These are phyloP conservation scores for Xylariales sp. DNA, from an alignment of 2,329 filamentous ascomycete species.

Conservation along the genomic window DNA sequence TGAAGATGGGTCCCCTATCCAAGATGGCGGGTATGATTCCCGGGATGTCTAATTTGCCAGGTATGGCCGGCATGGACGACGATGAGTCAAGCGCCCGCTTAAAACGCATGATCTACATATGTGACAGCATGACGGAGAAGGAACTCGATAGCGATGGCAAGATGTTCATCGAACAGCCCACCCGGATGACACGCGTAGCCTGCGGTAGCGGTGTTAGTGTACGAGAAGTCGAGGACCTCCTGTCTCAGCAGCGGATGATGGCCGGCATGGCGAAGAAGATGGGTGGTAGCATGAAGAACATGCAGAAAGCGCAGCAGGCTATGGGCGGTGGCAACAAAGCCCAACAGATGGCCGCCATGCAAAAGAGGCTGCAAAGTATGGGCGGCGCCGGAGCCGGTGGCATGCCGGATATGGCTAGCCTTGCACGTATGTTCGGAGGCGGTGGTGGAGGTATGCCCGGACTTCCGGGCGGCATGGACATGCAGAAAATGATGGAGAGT, in stretches of 20 bases:
- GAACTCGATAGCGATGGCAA: slow-evolving; percentile 97
- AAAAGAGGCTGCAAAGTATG: slow-evolving; percentile 94
- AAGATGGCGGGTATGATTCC: slow-evolving; percentile 99
- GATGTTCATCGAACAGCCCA: slow-evolving; percentile 90
- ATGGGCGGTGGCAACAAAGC: slow-evolving; percentile 92
- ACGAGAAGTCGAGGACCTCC: slow-evolving; percentile 90
- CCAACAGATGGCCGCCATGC: slow-evolving; percentile 96
- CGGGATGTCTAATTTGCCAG: slow-evolving; percentile 81
- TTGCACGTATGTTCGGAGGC: slow-evolving; percentile 92
- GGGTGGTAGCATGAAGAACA: slow-evolving; percentile 97
- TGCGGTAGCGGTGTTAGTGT: slow-evolving; percentile 91
- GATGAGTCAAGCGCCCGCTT: slow-evolving; percentile 94
- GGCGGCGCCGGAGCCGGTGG: slow-evolving; percentile 75
- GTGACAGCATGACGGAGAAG: slow-evolving; percentile 96
- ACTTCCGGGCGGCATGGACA: slow-evolving; percentile 78
- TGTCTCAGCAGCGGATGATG: slow-evolving; percentile 99
- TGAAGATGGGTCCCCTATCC: slow-evolving; percentile 98
- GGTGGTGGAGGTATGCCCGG: slow-evolving; percentile 65
- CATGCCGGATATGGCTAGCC: slow-evolving; percentile 84
- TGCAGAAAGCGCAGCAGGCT: slow-evolving; percentile 91
- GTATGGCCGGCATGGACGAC: slow-evolving; percentile 94
- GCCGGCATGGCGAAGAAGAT: slow-evolving; percentile 99
- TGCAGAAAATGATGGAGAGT: slow-evolving; percentile 83
- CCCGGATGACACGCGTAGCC: slow-evolving; percentile 91
- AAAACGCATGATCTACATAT: slow-evolving; percentile 99